These are phyloP conservation scores for Vitis riparia DNA, from an alignment of 164 flowering plant genomes.

Conservation along the genomic window DNA sequence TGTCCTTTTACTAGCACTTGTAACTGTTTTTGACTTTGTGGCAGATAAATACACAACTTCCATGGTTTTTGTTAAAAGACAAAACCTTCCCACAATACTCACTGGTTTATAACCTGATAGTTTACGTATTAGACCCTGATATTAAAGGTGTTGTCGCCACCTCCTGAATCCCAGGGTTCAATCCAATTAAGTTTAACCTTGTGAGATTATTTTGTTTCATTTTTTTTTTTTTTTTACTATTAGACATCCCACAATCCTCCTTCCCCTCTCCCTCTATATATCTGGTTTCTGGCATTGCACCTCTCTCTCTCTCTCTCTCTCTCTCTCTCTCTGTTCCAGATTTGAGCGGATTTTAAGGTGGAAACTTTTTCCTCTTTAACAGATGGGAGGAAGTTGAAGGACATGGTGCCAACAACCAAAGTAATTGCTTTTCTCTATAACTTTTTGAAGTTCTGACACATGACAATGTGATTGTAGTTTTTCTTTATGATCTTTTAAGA, in stretches of 20 bases:
- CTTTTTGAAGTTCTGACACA: too few species aligned
- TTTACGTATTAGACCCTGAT: too few species aligned
- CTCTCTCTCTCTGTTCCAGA: neutral
- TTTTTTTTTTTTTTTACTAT: neutral
- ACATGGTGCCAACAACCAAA: slow-evolving; percentile 10
- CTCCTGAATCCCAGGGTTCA: neutral
- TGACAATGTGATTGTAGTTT: too few species aligned
- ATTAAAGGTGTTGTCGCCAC: too few species aligned
- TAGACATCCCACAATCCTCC: too few species aligned
- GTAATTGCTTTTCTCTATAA: slow-evolving; percentile 27
- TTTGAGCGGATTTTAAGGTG: slow-evolving; percentile 11
- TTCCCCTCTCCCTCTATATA: too few species aligned
- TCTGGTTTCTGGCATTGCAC: too few species aligned
- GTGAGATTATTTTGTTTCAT: neutral
- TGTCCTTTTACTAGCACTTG: neutral
- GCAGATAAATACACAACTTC: neutral
- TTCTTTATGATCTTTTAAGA: neutral
- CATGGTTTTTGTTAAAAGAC: too few species aligned
- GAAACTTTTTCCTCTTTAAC: slow-evolving; percentile 15
- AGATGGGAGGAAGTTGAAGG: slow-evolving; percentile 28
- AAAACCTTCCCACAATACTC: too few species aligned
- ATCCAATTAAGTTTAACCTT: neutral
- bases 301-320: neutral
- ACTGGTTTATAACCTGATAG: too few species aligned
- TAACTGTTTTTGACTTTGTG: neutral